A percentile compares a stretch with the other conserved stretches of the same genome.
Conservation (phyloP, 768 basidiomycete genomes). For the Suillus tomentosus region DNA sequence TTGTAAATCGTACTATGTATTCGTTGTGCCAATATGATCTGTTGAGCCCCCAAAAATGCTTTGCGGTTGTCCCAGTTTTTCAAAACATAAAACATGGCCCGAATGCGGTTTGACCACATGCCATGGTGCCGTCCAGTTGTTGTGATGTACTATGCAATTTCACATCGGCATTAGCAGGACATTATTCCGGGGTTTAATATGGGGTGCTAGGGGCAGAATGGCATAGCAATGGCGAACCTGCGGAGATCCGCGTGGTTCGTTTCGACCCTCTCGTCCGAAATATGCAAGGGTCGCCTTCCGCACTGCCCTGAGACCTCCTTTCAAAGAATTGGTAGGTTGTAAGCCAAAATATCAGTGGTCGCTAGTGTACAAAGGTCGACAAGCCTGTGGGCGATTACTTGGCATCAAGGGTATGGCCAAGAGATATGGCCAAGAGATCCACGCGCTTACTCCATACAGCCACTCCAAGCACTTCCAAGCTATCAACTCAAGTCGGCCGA, state of each 20-base stretch:
- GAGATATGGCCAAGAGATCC: neutral
- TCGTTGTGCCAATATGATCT: too few relatives aligned
- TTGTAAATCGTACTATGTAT: neutral
- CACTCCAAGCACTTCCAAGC: neutral
- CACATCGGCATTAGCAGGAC: neutral
- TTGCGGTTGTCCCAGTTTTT: too few relatives aligned
- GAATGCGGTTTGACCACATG: neutral
- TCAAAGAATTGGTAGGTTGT: neutral
- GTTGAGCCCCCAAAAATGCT: too few relatives aligned
- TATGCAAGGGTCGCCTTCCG: neutral
- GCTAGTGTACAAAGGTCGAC: neutral
- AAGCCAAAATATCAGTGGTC: neutral
- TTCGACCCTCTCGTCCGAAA: neutral
- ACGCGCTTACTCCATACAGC: neutral
- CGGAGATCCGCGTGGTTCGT: neutral
- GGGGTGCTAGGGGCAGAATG: neutral
- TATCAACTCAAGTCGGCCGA: neutral
- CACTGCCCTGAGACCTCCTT: neutral
- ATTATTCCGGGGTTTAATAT: neutral
- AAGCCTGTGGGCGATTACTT: neutral
- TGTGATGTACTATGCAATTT: neutral
- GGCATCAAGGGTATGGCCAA: neutral
- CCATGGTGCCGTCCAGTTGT: neutral
- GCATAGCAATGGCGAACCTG: neutral
- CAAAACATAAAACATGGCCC: too few relatives aligned